Conservation (phyloP, 2,329 filamentous ascomycete genomes). For the Trichoderma koningiopsis region DNA sequence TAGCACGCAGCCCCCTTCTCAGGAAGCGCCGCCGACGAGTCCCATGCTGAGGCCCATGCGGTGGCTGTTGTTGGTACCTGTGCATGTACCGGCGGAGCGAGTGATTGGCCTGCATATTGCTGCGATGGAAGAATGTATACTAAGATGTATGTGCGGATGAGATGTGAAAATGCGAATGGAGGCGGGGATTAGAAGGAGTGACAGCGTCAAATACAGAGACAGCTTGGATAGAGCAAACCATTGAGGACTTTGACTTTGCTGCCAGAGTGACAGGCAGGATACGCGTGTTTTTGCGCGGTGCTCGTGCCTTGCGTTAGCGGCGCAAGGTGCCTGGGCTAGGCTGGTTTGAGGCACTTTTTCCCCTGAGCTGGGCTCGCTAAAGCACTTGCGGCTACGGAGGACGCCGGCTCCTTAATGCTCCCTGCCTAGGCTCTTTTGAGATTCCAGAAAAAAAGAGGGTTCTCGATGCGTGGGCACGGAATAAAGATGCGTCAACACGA, state of each 20-base stretch:
- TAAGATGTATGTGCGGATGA: too few relatives aligned
- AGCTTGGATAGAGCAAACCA: neutral
- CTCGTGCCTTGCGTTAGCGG: conserved; percentile 22
- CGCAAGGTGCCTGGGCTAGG: conserved; percentile 18
- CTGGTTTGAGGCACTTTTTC: neutral
- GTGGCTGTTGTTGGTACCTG: neutral
- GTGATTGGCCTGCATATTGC: neutral
- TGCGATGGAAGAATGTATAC: too few relatives aligned
- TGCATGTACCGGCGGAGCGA: neutral
- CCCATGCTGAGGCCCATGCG: neutral
- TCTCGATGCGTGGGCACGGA: neutral
- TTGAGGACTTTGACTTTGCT: neutral
- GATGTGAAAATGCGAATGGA: too few relatives aligned
- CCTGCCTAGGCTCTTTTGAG: neutral
- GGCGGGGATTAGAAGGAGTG: neutral
- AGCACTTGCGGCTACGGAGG: neutral
- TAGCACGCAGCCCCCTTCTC: neutral
- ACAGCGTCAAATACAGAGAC: neutral
- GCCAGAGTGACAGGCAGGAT: neutral
- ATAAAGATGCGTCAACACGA: neutral
- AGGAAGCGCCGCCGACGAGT: neutral
- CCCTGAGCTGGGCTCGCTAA: conserved; percentile 14
- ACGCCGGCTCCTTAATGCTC: neutral
- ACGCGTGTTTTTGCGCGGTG: neutral
- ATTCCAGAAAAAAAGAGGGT: neutral